phyloP scores from a whole-genome alignment of 129 eudicot species.

The Tagetes patula region DNA sequence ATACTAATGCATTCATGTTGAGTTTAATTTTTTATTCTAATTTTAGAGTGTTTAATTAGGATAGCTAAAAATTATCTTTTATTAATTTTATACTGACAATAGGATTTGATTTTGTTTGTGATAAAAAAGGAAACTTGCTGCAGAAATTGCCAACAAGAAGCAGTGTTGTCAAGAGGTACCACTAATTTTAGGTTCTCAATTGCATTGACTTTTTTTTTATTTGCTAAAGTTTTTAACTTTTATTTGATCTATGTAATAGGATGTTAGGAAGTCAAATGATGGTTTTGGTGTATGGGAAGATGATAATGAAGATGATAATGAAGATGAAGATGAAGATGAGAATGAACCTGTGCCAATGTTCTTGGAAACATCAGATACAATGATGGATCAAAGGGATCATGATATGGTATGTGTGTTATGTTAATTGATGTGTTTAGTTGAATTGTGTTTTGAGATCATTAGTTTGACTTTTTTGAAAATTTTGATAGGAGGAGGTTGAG shows the following conservation, averaged over 20 bases:
- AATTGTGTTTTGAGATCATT: conserved; percentile 4
- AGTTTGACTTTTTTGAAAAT: conserved; percentile 5
- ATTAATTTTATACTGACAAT: conserved; percentile 12
- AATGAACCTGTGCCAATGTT: conserved; percentile 74
- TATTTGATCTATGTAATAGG: conserved; percentile 35
- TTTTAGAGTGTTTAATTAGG: not conserved
- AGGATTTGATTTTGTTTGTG: conserved; percentile 11
- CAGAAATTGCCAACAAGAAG: conserved; percentile 50
- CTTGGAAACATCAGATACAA: conserved; percentile 47
- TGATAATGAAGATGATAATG: conserved; percentile 38
- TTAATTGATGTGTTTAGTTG: not conserved
- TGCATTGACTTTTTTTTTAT: not conserved
- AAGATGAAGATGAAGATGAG: conserved; percentile 33
- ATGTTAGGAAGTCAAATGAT: conserved; percentile 42
- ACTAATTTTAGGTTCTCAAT: conserved; percentile 3
- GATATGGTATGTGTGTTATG: conserved; percentile 43
- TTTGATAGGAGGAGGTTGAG: conserved; percentile 55
- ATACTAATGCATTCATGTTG: conserved; percentile 9
- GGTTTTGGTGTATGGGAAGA: conserved; percentile 51
- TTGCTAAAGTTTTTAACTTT: not conserved
- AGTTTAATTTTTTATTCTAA: conserved; percentile 4
- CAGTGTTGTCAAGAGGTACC: conserved; percentile 43
- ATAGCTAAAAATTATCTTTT: not conserved
- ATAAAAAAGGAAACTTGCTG: conserved; percentile 52
- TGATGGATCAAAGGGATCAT: conserved; percentile 38